phyloP scores from a whole-genome alignment of 2,329 filamentous ascomycete species.

The Colletotrichum nymphaeae region DNA sequence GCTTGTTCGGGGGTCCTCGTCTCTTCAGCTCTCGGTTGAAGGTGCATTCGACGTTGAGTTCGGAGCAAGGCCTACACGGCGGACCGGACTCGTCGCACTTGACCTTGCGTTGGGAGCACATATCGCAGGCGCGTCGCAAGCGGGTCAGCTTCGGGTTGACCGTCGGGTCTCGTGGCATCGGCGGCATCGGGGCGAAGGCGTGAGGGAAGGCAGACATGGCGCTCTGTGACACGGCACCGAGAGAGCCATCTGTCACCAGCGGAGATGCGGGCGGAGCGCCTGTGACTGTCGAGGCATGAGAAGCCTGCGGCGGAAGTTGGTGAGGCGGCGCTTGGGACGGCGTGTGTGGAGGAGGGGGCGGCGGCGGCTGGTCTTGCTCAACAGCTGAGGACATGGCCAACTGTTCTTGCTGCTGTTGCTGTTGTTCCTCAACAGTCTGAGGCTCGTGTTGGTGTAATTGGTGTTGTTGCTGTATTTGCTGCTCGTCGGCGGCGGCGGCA shows the following conservation, averaged over 20 bases:
- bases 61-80: slow-evolving; percentile 67
- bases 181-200: slow-evolving; percentile 17
- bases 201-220: slow-evolving; percentile 17
- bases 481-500: slow-evolving; percentile 35
- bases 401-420: slow-evolving; percentile 19
- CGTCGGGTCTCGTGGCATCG: slow-evolving; percentile 48
- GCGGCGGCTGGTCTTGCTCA: slow-evolving; percentile 19
- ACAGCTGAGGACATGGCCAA: background rate
- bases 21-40: slow-evolving; percentile 68
- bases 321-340: slow-evolving; percentile 24
- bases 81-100: slow-evolving; percentile 69
- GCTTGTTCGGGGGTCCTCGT: slow-evolving; percentile 69
- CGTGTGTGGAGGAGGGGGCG: slow-evolving; percentile 11
- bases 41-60: slow-evolving; percentile 69
- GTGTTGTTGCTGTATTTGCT: slow-evolving; percentile 17
- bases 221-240: slow-evolving; percentile 2
- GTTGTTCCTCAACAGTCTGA: slow-evolving; percentile 7
- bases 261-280: slow-evolving; percentile 4
- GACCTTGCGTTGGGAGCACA: slow-evolving; percentile 72
- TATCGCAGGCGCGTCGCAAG: slow-evolving; percentile 68
- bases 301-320: slow-evolving; percentile 31
- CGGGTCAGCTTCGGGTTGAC: slow-evolving; percentile 65
- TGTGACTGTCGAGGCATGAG: background rate
- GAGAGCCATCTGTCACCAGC: background rate
- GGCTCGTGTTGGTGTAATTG: slow-evolving; percentile 6